Evolutionary conservation across 2,329 filamentous ascomycete genomes (phyloP).

Genomic region (Westerdykella sp.): DNA sequence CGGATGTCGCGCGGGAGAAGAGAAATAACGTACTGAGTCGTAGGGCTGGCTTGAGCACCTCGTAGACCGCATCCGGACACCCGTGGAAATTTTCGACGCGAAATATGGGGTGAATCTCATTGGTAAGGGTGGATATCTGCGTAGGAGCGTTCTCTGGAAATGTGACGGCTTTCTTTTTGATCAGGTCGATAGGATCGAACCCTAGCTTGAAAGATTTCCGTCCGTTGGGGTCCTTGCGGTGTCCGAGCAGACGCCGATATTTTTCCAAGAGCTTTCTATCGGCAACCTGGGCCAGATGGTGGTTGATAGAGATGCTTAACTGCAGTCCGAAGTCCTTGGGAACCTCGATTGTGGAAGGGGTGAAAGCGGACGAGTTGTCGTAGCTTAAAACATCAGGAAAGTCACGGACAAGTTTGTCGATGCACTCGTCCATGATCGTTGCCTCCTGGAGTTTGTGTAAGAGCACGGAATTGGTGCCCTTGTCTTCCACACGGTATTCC

Average conservation of each 20-base stretch:
- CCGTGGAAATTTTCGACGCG: conserved; percentile 36
- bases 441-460: conserved; percentile 33
- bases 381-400: conserved; percentile 32
- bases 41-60: conserved; percentile 34
- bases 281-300: conserved; percentile 34
- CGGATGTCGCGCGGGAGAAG: conserved; percentile 31
- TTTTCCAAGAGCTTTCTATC: conserved; percentile 34
- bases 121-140: conserved; percentile 26
- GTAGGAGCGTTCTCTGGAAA: conserved; percentile 18
- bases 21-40: conserved; percentile 29
- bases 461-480: conserved; percentile 23
- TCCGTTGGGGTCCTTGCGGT: conserved; percentile 28
- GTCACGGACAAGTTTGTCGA: conserved; percentile 33
- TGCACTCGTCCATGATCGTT: conserved; percentile 33
- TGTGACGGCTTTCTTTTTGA: conserved; percentile 35
- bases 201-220: conserved; percentile 30
- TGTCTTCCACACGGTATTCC: conserved; percentile 16
- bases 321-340: conserved; percentile 35
- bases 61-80: conserved; percentile 34
- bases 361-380: conserved; percentile 30
- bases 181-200: conserved; percentile 36
- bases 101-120: conserved; percentile 34
- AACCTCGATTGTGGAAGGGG: conserved; percentile 35
- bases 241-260: conserved; percentile 33
- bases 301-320: conserved; percentile 35